Conservation (phyloP, 106 monocot genomes). For the Dendrobium chrysotoxum region DNA sequence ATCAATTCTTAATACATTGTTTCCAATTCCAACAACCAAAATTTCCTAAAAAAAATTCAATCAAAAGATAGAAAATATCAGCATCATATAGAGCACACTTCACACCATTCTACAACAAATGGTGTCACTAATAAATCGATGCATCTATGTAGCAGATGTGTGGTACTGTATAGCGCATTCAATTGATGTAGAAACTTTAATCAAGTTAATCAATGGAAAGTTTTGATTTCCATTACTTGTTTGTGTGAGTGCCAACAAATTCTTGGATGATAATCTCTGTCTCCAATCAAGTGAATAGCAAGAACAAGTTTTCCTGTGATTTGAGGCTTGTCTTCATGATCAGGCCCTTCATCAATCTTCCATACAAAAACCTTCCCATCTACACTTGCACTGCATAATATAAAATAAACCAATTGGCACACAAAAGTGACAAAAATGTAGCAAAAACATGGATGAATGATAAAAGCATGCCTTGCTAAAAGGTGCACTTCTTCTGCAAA, state of each 20-base stretch:
- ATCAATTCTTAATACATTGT: conserved; percentile 78
- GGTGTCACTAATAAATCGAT: not conserved
- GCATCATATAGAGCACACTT: not conserved
- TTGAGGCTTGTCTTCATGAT: conserved; percentile 73
- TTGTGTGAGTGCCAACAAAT: conserved; percentile 98
- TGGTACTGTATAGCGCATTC: not conserved
- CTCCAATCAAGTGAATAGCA: conserved; percentile 77
- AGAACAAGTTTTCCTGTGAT: conserved; percentile 75
- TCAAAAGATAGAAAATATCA: not conserved
- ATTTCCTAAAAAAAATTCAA: conserved; percentile 48
- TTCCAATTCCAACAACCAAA: conserved; percentile 79
- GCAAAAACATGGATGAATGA: conserved; percentile 8
- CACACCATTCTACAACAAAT: conserved; percentile 3
- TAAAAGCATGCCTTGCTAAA: conserved; percentile 57
- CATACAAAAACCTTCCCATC: conserved; percentile 90
- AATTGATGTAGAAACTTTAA: not conserved
- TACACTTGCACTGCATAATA: conserved; percentile 74
- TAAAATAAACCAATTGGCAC: conserved; percentile 4
- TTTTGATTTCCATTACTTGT: conserved; percentile 52
- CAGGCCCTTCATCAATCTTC: conserved; percentile 95
- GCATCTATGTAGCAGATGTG: not conserved
- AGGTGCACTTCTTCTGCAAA: conserved; percentile 96
- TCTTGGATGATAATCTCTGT: conserved; percentile 70
- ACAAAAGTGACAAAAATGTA: conserved; percentile 4
- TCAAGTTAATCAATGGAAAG: not conserved